Conservation (phyloP, 371 early-diverging fungal species). For the Syncephalis fuscata region DNA sequence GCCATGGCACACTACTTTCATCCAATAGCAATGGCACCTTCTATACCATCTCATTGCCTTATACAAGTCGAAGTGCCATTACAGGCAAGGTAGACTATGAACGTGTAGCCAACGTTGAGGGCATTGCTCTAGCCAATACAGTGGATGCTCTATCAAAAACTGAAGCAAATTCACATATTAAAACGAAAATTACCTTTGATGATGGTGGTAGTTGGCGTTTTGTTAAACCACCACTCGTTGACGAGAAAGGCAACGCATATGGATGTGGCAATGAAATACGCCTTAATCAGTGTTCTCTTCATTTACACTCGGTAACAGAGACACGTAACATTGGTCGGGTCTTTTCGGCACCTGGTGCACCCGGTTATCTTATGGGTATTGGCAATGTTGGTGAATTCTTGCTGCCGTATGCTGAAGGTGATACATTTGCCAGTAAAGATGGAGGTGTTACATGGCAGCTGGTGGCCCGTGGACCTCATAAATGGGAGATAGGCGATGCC, state of each 20-base stretch:
- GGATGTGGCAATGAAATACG: slow-evolving; percentile 31
- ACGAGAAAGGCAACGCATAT: slow-evolving; percentile 22
- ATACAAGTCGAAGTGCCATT: slow-evolving; percentile 51
- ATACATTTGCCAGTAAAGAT: slow-evolving; percentile 71
- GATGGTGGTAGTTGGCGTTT: slow-evolving; percentile 50
- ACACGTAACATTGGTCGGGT: slow-evolving; percentile 42
- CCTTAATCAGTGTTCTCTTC: slow-evolving; percentile 70
- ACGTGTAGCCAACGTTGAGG: slow-evolving; percentile 63
- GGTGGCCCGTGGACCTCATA: slow-evolving; percentile 62
- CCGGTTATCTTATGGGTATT: slow-evolving; percentile 81
- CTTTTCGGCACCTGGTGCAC: slow-evolving; percentile 52
- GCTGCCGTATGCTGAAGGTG: slow-evolving; percentile 47
- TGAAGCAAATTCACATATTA: slow-evolving; percentile 22
- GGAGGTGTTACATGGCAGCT: slow-evolving; percentile 76
- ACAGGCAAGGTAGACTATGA: slow-evolving; percentile 80
- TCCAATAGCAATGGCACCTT: slow-evolving; percentile 85
- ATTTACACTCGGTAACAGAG: slow-evolving; percentile 73
- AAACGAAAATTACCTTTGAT: slow-evolving; percentile 75
- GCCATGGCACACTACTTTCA: slow-evolving; percentile 58
- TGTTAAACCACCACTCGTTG: slow-evolving; percentile 24
- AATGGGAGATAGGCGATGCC: slow-evolving; percentile 77
- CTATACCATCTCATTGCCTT: slow-evolving; percentile 54
- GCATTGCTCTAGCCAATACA: slow-evolving; percentile 68
- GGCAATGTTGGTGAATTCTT: slow-evolving; percentile 70
- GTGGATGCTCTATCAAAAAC: slow-evolving; percentile 25